A percentile compares a stretch with the other conserved stretches of the same genome.
Conservation (phyloP, 2,329 filamentous ascomycete species). For the Trichoderma koningii region DNA sequence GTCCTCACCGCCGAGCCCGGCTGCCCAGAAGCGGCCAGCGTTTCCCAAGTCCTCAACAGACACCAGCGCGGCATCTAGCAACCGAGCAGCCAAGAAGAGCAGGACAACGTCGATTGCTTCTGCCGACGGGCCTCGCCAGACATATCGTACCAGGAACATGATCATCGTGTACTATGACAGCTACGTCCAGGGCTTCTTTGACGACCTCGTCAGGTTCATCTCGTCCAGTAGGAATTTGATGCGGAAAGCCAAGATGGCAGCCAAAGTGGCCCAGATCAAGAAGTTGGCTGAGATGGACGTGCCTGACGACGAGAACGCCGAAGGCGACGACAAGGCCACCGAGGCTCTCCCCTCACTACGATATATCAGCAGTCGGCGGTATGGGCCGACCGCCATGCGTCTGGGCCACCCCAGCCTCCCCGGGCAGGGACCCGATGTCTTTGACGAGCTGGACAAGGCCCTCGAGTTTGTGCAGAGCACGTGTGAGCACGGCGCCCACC, state of each 20-base stretch:
- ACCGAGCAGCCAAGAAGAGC: conserved; percentile 52
- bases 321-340: conserved; percentile 38
- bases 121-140: conserved; percentile 50
- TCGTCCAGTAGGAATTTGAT: conserved; percentile 79
- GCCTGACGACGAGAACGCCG: conserved; percentile 51
- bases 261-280: conserved; percentile 68
- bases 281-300: conserved; percentile 61
- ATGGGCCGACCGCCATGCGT: conserved; percentile 36
- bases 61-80: conserved; percentile 49
- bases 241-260: conserved; percentile 84
- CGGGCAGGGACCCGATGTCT: conserved; percentile 51
- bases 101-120: conserved; percentile 57
- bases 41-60: conserved; percentile 49
- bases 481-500: conserved; percentile 84
- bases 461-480: conserved; percentile 78
- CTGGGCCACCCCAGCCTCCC: conserved; percentile 32
- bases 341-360: conserved; percentile 44
- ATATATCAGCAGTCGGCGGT: conserved; percentile 45
- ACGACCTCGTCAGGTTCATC: conserved; percentile 78
- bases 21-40: conserved; percentile 30
- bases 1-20: conserved; percentile 24
- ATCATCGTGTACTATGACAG: conserved; percentile 93
- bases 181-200: conserved; percentile 79
- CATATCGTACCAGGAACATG: conserved; percentile 71
- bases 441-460: conserved; percentile 74